Conservation (phyloP, 2,329 filamentous ascomycete genomes). For the Fusarium globosum region DNA sequence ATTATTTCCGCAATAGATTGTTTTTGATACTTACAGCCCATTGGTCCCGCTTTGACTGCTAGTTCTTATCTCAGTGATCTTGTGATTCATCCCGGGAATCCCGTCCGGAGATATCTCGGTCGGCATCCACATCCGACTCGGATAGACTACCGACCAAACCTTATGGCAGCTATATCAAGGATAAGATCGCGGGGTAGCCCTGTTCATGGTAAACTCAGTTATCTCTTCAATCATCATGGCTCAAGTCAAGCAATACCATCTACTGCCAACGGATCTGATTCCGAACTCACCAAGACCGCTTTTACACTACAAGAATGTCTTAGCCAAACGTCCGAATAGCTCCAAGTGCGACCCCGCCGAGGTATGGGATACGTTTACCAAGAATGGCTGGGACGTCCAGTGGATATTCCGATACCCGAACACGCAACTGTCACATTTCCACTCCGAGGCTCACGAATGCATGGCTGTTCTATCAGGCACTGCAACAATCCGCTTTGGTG, state of each 20-base stretch:
- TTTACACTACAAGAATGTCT: slow-evolving; percentile 59
- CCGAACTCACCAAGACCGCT: slow-evolving; percentile 64
- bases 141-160: slow-evolving; percentile 12
- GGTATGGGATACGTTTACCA: slow-evolving; percentile 53
- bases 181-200: background rate
- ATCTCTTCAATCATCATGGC: slow-evolving; percentile 5
- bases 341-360: slow-evolving; percentile 50
- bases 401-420: slow-evolving; percentile 69
- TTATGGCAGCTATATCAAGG: background rate
- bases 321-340: background rate
- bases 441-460: slow-evolving; percentile 66
- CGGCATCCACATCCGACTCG: slow-evolving; percentile 18
- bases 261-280: slow-evolving; percentile 57
- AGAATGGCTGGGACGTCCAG: slow-evolving; percentile 63
- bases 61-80: background rate
- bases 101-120: background rate
- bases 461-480: slow-evolving; percentile 66
- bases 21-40: fast-evolving
- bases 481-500: slow-evolving; percentile 66
- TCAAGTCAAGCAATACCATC: slow-evolving; percentile 51
- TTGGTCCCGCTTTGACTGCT: no score
- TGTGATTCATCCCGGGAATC: background rate
- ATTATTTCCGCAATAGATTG: background rate
- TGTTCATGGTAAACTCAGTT: no score
- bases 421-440: slow-evolving; percentile 67